These are phyloP conservation scores for Acanthamoeba royreba DNA, from an alignment of 208 protist species.

Conservation along the genomic window DNA sequence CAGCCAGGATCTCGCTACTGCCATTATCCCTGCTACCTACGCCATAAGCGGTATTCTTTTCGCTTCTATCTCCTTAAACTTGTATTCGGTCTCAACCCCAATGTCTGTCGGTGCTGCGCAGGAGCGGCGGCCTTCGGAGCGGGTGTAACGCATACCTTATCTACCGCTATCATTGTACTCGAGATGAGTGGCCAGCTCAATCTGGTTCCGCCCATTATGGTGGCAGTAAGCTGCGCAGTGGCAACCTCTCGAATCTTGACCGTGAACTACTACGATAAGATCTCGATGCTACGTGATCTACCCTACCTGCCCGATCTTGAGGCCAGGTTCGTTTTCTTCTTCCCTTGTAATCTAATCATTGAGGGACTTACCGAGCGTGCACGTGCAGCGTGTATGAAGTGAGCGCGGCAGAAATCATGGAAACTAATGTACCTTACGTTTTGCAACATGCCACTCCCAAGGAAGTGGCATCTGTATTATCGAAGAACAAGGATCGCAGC, in stretches of 20 bases:
- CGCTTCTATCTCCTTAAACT: too few species aligned
- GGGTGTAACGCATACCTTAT: slow-evolving; percentile 40
- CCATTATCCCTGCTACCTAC: slow-evolving; percentile 42
- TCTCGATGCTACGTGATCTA: slow-evolving; percentile 24
- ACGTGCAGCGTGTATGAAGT: background rate
- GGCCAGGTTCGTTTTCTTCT: background rate
- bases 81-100: too few species aligned
- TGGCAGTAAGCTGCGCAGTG: background rate
- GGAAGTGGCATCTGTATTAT: slow-evolving; percentile 14
- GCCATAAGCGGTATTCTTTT: slow-evolving; percentile 27
- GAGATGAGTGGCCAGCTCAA: slow-evolving; percentile 45
- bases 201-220: slow-evolving; percentile 17
- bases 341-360: too few species aligned
- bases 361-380: too few species aligned
- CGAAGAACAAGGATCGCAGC: slow-evolving; percentile 16
- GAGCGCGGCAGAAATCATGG: slow-evolving; percentile 44
- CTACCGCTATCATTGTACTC: slow-evolving; percentile 47
- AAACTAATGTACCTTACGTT: slow-evolving; percentile 33
- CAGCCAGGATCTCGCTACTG: background rate
- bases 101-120: background rate
- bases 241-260: background rate
- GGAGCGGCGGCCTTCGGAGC: slow-evolving; percentile 40
- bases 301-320: slow-evolving; percentile 48
- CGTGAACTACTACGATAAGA: slow-evolving; percentile 33
- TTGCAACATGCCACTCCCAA: slow-evolving; percentile 17